A percentile compares a stretch with the other conserved stretches of the same genome.
These are phyloP conservation scores for Flueggea neowawraea DNA, from an alignment of 441 rosid genomes.

Conservation along the genomic window DNA sequence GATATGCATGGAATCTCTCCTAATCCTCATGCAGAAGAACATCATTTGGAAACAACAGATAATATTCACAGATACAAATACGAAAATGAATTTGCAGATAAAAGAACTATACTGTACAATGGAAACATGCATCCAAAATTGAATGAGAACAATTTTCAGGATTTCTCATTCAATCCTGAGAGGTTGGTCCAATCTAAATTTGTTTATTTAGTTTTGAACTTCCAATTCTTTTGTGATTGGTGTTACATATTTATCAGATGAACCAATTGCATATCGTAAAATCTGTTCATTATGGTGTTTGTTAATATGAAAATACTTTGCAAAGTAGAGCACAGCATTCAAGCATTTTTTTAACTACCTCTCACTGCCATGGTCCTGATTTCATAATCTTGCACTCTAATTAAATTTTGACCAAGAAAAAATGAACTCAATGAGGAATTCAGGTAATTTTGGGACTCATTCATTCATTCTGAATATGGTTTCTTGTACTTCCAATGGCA, in stretches of 20 bases:
- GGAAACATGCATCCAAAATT: conserved; percentile 25
- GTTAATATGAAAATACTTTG: not conserved
- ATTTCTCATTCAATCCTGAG: conserved; percentile 31
- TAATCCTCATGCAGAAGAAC: conserved; percentile 27
- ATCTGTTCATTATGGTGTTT: not conserved
- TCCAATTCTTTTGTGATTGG: not conserved
- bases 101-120: conserved; percentile 17
- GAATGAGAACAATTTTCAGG: conserved; percentile 27
- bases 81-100: conserved; percentile 20
- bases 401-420: no score
- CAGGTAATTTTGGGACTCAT: no score
- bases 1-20: conserved; percentile 30
- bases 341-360: not conserved
- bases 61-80: conserved; percentile 21
- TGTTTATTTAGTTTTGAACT: not conserved
- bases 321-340: not conserved
- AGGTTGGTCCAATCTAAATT: conserved; percentile 33
- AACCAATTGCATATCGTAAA: not conserved
- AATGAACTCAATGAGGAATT: no score
- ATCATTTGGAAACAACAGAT: conserved; percentile 25
- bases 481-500: not conserved
- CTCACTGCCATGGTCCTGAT: not conserved
- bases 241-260: not conserved
- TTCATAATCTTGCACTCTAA: not conserved
- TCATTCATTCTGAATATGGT: no score